Percentiles rank a stretch among this genome's conserved stretches.
These are phyloP conservation scores for Jamesozyma lodderae DNA, from an alignment of 805 yeast species.

Conservation along the genomic window DNA sequence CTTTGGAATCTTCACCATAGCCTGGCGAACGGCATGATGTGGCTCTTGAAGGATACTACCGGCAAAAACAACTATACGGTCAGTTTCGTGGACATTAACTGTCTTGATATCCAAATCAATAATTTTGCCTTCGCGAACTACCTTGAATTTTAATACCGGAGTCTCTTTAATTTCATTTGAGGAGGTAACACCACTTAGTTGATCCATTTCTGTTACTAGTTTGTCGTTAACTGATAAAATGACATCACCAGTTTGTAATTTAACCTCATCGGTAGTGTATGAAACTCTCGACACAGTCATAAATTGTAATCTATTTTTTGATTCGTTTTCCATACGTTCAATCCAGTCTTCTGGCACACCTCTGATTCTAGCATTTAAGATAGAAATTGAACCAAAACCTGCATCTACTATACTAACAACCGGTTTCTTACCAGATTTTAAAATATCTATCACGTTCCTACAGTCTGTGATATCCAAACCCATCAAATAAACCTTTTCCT, in stretches of 20 bases:
- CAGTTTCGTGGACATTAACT: constrained; percentile 51
- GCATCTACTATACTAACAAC: constrained; percentile 64
- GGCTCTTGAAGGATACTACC: constrained; percentile 80
- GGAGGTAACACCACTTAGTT: constrained; percentile 39
- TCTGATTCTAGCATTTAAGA: constrained; percentile 68
- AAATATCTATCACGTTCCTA: constrained; percentile 42
- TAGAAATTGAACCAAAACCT: constrained; percentile 60
- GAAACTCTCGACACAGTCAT: constrained; percentile 63
- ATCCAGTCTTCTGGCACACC: constrained; percentile 90
- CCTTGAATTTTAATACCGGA: constrained; percentile 41
- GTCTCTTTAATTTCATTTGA: constrained; percentile 34
- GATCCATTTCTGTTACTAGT: constrained; percentile 57
- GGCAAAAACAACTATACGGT: constrained; percentile 67
- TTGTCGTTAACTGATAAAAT: constrained; percentile 59
- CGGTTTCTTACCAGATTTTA: constrained; percentile 45
- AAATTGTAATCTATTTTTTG: constrained; percentile 61
- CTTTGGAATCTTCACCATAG: constrained; percentile 67
- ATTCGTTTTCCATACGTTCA: constrained; percentile 49
- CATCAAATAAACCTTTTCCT: constrained; percentile 58
- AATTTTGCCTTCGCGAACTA: constrained; percentile 65
- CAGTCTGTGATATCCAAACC: constrained; percentile 72
- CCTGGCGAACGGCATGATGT: constrained; percentile 87
- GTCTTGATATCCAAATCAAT: constrained; percentile 56
- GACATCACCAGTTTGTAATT: constrained; percentile 58
- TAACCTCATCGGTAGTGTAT: constrained; percentile 34